Conservation (phyloP, 495 filamentous ascomycete species). For the Lasiosphaeris hirsuta region DNA sequence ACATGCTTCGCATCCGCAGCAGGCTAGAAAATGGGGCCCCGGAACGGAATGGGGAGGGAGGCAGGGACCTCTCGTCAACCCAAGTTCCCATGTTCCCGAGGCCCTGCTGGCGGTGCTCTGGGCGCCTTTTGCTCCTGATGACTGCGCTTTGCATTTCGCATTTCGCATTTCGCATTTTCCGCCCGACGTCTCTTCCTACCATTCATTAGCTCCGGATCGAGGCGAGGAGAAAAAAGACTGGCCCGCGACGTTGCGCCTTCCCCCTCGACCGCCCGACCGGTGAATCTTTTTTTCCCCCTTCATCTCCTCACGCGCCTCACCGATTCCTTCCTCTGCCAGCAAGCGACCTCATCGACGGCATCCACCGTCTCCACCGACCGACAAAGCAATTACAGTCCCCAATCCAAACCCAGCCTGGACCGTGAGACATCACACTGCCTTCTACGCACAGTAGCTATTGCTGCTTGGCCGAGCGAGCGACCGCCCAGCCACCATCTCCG, state of each 20-base stretch:
- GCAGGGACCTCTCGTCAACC: slow-evolving; percentile 1
- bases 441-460: not conserved
- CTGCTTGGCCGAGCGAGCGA: not conserved
- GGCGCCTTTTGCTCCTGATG: slow-evolving; percentile 12
- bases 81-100: not conserved
- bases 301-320: slow-evolving; percentile 28
- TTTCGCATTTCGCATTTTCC: slow-evolving; percentile 10
- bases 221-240: slow-evolving; percentile 15
- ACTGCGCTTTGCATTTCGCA: slow-evolving; percentile 9
- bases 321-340: slow-evolving; percentile 27
- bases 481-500: not conserved
- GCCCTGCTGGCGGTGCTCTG: not conserved
- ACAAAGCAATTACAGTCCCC: slow-evolving; percentile 7
- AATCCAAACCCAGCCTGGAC: slow-evolving; percentile 15
- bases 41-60: slow-evolving; percentile 1
- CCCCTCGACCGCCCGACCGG: slow-evolving; percentile 27
- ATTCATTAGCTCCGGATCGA: slow-evolving; percentile 3
- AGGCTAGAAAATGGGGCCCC: slow-evolving; percentile 12
- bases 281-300: slow-evolving; percentile 31
- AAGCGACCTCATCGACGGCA: slow-evolving; percentile 5
- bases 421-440: slow-evolving; percentile 23
- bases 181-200: slow-evolving; percentile 11
- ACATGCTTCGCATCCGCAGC: slow-evolving; percentile 14
- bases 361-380: slow-evolving; percentile 20
- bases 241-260: slow-evolving; percentile 21